A percentile compares a stretch with the other conserved stretches of the same genome.
Conservation (phyloP, 2,329 filamentous ascomycete species). For the Fusarium concolor region DNA sequence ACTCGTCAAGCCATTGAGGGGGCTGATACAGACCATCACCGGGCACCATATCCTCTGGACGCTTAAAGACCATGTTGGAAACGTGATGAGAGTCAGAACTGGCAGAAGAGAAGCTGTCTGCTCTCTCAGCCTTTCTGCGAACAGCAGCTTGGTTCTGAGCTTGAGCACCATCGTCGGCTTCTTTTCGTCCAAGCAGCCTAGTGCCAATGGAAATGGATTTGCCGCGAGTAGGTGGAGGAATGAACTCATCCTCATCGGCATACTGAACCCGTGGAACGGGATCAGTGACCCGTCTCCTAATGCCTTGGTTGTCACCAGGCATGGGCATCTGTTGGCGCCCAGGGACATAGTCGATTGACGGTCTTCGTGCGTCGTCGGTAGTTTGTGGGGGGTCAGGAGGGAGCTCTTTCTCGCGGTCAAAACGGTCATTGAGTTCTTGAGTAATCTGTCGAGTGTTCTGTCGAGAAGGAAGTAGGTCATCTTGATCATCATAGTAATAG, state of each 20-base stretch:
- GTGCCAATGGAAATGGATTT: constrained; percentile 34
- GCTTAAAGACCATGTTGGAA: constrained; percentile 58
- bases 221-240: constrained; percentile 39
- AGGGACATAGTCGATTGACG: constrained; percentile 29
- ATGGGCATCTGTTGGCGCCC: constrained; percentile 24
- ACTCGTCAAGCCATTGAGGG: constrained; percentile 75
- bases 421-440: constrained; percentile 38
- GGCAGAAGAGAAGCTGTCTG: constrained; percentile 48
- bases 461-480: constrained; percentile 26
- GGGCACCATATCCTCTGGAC: constrained; percentile 57
- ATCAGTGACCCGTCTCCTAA: constrained; percentile 49
- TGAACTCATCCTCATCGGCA: constrained; percentile 46
- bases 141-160: constrained; percentile 33
- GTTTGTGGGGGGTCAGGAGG: constrained; percentile 49
- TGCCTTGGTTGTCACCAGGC: constrained; percentile 38
- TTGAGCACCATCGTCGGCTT: constrained; percentile 10
- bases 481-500: constrained; percentile 36
- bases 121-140: constrained; percentile 44
- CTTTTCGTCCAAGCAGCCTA: constrained; percentile 27
- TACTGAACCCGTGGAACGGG: constrained; percentile 46
- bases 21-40: constrained; percentile 69
- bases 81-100: constrained; percentile 53
- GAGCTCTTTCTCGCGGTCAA: constrained; percentile 52
- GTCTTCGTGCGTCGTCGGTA: constrained; percentile 18
- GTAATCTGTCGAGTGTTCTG: constrained; percentile 25